Base-by-base conservation (phyloP, 139 green algal species). In the Protoeuglena noctilucae region DNA sequence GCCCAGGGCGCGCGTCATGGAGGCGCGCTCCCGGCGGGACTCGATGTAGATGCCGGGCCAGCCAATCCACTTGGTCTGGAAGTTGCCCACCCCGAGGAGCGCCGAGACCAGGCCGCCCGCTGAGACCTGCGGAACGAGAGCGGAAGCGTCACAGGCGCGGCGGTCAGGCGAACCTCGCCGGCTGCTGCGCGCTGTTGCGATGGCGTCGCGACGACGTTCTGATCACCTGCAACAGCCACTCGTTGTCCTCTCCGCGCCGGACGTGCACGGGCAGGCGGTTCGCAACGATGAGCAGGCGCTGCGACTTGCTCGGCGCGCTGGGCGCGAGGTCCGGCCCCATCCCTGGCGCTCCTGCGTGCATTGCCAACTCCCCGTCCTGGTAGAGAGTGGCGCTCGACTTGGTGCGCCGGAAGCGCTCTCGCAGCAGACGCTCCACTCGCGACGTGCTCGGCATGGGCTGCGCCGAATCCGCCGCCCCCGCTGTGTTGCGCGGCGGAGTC, bases 251-350 rank as follows among this genome's bases (percentile, higher is more conserved):
- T 39, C 84, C 74, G 49, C 74, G 73, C 59, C 67, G 79, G 22
- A 81, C 88, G 0, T 78, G 88, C 0, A 97, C 84, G 0, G 90
- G 90, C 40, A 98, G 78, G 1, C 90, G 69, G 59, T 98, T 98
- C 43, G 90, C 90, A 12, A 98, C 85, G 2, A 98, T 82, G 3
- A 97, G 77, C 6, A 98, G 77, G 2, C 88, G 76, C 40, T 83
- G 22, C 16, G 6, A 48, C 23, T 48, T 54, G 19, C 57, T 40
- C 22, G 26, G 48, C 29, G 52, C 41, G 51, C 55, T 47, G 26
- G 28, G 50, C 53, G 51, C 30, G 1, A 56, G 17, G 27, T 61
- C 47, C 24, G 49, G 47, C 14, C 40, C n/a, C n/a, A n/a, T n/a
- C n/a, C n/a, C n/a, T n/a, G n/a, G n/a, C n/a, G n/a, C n/a, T n/a